phyloP scores from a whole-genome alignment of 176 grass and related monocot genomes.

The Olyra latifolia region DNA sequence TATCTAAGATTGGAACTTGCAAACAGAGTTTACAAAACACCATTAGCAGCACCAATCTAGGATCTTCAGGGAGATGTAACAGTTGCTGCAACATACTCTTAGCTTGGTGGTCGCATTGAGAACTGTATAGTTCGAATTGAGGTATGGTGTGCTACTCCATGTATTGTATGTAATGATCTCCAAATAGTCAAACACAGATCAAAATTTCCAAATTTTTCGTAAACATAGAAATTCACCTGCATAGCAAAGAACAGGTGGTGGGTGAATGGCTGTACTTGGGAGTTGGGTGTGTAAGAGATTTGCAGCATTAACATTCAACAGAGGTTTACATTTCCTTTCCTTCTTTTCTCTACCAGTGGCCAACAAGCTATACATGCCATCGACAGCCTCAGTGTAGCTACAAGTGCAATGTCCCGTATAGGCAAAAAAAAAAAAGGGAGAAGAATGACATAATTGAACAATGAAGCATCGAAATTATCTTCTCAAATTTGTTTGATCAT shows the following conservation, averaged over 20 bases:
- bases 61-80: constrained; percentile 9
- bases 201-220: constrained; percentile 6
- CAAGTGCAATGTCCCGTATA: not conserved
- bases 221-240: not conserved
- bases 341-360: constrained; percentile 24
- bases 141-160: constrained; percentile 9
- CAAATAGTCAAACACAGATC: constrained; percentile 7
- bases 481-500: constrained; percentile 20
- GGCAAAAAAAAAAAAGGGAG: not conserved
- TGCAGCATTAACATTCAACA: constrained; percentile 13
- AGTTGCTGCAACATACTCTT: constrained; percentile 17
- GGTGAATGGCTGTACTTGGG: not conserved
- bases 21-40: constrained; percentile 28
- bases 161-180: constrained; percentile 29
- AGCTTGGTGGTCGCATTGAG: not conserved
- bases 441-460: constrained; percentile 35
- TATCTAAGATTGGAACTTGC: constrained; percentile 27
- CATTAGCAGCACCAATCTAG: constrained; percentile 27
- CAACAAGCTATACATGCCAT: constrained; percentile 41
- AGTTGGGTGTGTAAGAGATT: not conserved
- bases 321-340: not conserved
- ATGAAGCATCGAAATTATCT: constrained; percentile 33
- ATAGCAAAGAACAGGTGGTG: not conserved
- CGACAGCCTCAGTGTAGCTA: not conserved
- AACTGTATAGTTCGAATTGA: constrained; percentile 40